Evolutionary conservation across 2,329 filamentous ascomycete species (phyloP).

Genomic region (Fusarium tjaetaba): DNA sequence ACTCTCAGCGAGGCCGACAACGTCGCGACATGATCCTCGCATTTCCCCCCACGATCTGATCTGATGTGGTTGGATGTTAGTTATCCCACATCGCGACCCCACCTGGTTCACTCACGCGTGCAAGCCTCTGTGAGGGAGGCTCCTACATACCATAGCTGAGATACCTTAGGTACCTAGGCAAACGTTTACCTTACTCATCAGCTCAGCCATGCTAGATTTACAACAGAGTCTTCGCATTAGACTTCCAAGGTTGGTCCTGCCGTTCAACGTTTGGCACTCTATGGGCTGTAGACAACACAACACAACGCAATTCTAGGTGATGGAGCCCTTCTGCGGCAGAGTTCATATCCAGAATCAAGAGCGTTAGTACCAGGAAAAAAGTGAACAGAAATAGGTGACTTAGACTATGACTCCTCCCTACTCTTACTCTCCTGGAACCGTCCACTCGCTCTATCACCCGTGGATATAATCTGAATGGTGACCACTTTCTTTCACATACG

Average conservation of each 20-base stretch:
- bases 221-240: background rate
- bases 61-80: background rate
- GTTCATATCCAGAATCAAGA: background rate
- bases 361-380: background rate
- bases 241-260: background rate
- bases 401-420: background rate
- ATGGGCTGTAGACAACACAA: background rate
- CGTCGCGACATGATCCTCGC: background rate
- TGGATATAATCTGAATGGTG: fast-evolving
- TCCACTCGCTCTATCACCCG: background rate
- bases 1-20: background rate
- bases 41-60: background rate
- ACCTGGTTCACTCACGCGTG: background rate
- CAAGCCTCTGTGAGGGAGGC: background rate
- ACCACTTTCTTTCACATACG: background rate
- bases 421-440: background rate
- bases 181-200: background rate
- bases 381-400: background rate
- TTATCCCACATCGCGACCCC: background rate
- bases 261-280: background rate
- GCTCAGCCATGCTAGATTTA: background rate
- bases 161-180: background rate
- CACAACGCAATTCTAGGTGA: background rate
- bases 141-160: background rate
- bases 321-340: background rate